Evolutionary conservation across 108 stramenopile genomes (phyloP).

Genomic region (Chaetoceros tenuissimus): DNA sequence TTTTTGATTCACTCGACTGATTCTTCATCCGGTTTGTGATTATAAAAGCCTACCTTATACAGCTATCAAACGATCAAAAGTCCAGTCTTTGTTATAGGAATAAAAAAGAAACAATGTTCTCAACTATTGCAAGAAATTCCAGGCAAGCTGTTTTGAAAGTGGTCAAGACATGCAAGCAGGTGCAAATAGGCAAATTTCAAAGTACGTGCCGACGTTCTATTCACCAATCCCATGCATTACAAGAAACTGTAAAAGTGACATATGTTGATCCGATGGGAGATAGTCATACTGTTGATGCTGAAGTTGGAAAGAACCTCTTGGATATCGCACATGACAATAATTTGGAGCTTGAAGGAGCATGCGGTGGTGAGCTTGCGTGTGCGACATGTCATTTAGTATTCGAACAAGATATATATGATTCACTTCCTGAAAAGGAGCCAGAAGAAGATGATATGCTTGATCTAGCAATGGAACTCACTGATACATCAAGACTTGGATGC

Average conservation of each 20-base stretch:
- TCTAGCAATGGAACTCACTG: constrained; percentile 93
- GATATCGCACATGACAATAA: constrained; percentile 81
- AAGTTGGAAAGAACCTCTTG: constrained; percentile 67
- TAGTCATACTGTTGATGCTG: constrained; percentile 52
- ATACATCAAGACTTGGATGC: constrained; percentile 94
- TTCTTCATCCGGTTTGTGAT: too few relatives aligned
- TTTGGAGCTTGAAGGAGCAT: constrained; percentile 76
- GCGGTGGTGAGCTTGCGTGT: constrained; percentile 59
- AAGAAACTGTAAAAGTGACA: constrained; percentile 45
- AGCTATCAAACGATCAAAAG: too few relatives aligned
- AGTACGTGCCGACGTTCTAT: too few relatives aligned
- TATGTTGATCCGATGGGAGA: constrained; percentile 63
- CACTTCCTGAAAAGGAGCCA: constrained; percentile 77
- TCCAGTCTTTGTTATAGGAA: too few relatives aligned
- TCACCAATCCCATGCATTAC: too few relatives aligned
- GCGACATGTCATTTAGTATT: constrained; percentile 92
- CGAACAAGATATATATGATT: constrained; percentile 78
- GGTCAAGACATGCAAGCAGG: too few relatives aligned
- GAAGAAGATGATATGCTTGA: constrained; percentile 99
- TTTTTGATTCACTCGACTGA: too few relatives aligned
- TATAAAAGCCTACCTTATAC: too few relatives aligned
- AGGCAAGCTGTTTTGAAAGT: too few relatives aligned
- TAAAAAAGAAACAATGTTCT: too few relatives aligned
- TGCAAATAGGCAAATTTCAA: too few relatives aligned
- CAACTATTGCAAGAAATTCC: too few relatives aligned